Evolutionary conservation across 2,329 filamentous ascomycete genomes (phyloP), one percentile per base, ranked within the genome.

Genomic region (Nakataea oryzae): DNA sequence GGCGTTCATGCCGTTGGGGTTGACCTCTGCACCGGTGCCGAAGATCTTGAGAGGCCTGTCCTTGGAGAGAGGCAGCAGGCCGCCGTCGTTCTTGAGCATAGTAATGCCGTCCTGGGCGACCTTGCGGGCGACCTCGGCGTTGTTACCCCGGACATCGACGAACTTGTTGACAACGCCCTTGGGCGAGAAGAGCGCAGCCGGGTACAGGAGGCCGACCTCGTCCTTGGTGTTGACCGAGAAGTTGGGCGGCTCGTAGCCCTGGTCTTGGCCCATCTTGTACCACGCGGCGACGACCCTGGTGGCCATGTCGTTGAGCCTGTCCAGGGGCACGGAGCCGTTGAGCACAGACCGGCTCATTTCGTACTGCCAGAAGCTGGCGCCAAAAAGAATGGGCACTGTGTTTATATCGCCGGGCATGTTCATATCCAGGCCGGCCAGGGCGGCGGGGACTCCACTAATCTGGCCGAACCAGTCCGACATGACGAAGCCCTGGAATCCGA

Each of bases 401-500:
- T 60, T 34, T 21, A 60, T 60, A 32, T 93, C 90, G 21, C 81
- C 81, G 0, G 80, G 81, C 70, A 81, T 83, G 59, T 79, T 80
- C 69, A 82, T 80, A 64, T 93, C 90, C 11, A 93, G 79, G 2
- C 90, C 90, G 54, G 88, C 86, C 13, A 93, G 76, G 4, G 89
- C 87, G 66, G 86, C 86, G 24, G 83, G 85, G 17, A 93, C 88
- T 7, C 90, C 90, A 11, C 85, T 87, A 65, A 88, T 80, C 71
- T 93, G 89, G 3, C 89, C 89, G 24, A 91, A 76, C 88, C 90
- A 95, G 72, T 96, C 90, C n/a, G 82, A 85, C 83, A 90, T 86
- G 63, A 93, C 81, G 68, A 91, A 91, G 0, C 90, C 90, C 67
- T 91, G 88, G 75, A 93, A 93, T 55, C 89, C 89, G 0, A 93